A percentile compares a stretch with the other conserved stretches of the same genome.
phyloP scores from a whole-genome alignment of 2,329 filamentous ascomycete genomes.

The Penicillium sp. region DNA sequence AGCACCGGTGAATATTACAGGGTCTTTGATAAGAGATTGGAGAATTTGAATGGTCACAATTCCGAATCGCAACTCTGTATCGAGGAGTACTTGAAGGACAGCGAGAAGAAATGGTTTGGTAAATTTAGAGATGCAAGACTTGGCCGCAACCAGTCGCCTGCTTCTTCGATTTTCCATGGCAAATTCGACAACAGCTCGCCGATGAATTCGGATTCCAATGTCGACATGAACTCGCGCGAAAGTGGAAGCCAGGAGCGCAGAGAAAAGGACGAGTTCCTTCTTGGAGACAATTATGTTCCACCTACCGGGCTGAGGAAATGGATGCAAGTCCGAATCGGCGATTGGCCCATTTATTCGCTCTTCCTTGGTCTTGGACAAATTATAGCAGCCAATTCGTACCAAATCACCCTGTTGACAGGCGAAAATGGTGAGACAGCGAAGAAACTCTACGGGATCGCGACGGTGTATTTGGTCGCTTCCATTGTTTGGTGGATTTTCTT shows the following conservation, averaged over 20 bases:
- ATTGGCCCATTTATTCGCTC: slow-evolving; percentile 57
- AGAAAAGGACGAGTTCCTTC: slow-evolving; percentile 47
- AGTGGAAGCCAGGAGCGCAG: slow-evolving; percentile 26
- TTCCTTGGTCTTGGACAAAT: slow-evolving; percentile 57
- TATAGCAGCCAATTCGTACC: slow-evolving; percentile 58
- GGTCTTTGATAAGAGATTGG: slow-evolving; percentile 51
- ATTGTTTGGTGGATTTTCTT: slow-evolving; percentile 57
- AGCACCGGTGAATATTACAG: slow-evolving; percentile 54
- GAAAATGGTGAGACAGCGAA: slow-evolving; percentile 51
- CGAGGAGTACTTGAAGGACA: slow-evolving; percentile 55
- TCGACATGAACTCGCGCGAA: slow-evolving; percentile 29
- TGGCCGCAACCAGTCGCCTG: slow-evolving; percentile 44
- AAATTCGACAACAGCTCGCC: slow-evolving; percentile 33
- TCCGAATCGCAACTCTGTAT: slow-evolving; percentile 55
- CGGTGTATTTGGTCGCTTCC: slow-evolving; percentile 51
- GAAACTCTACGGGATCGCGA: slow-evolving; percentile 54
- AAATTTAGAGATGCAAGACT: slow-evolving; percentile 52
- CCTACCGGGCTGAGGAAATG: slow-evolving; percentile 49
- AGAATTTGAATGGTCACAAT: slow-evolving; percentile 48
- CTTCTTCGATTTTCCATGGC: too few species aligned
- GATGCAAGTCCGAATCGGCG: slow-evolving; percentile 51
- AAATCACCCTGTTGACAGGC: slow-evolving; percentile 58
- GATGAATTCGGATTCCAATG: slow-evolving; percentile 36
- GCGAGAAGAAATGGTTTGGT: slow-evolving; percentile 60
- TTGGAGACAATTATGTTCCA: slow-evolving; percentile 49